Evolutionary conservation across 768 basidiomycete species (phyloP), one percentile per base, ranked within the genome.

Genomic region (Rossbeevera mucosa): DNA sequence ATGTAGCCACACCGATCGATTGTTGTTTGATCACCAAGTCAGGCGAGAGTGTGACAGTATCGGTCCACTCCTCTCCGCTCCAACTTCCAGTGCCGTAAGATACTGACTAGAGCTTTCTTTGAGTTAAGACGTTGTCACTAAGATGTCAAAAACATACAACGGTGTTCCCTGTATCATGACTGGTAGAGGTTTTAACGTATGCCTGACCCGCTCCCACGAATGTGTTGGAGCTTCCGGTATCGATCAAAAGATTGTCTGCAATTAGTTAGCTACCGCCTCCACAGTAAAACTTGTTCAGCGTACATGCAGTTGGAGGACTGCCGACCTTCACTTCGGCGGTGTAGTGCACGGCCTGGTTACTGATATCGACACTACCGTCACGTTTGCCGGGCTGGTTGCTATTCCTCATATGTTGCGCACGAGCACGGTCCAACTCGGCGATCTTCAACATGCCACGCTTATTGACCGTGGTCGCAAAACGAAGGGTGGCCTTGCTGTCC

Each of bases 1-100:
- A 22, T 0, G 41, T 41, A 0, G 76, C 74, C 38, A 68, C 69
- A 12, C 74, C 54, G 2, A 76, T 70, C n/a, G 64, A 65, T 59
- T 77, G 76, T 1, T 36, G 7, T 0, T 3, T 1, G 7, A 54
- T 53, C n/a, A 51, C 26, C 18, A 54, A 11, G 3, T 7, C 26
- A 20, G 49, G n/a, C 5, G 42, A 2, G 40, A 61, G 47, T 13
- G 28, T 40, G n/a, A 60, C 54, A 8, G 44, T 52, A 24, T 59
- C 58, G 5, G 44, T 20, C 22, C 26, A 59, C 24, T 59, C 58
- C 44, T 59, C 47, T 49, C 58, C 57, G 8, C 47, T 49, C 22
- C 46, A 59, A 5, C 1, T 6, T 16, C 56, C 57, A 4, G 48
- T 43, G 18, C 49, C 51, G 16, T 62, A 54, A 8, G 16, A 7